Base-by-base conservation (phyloP, 2,329 filamentous ascomycete genomes). In the Cladophialophora psammophila region DNA sequence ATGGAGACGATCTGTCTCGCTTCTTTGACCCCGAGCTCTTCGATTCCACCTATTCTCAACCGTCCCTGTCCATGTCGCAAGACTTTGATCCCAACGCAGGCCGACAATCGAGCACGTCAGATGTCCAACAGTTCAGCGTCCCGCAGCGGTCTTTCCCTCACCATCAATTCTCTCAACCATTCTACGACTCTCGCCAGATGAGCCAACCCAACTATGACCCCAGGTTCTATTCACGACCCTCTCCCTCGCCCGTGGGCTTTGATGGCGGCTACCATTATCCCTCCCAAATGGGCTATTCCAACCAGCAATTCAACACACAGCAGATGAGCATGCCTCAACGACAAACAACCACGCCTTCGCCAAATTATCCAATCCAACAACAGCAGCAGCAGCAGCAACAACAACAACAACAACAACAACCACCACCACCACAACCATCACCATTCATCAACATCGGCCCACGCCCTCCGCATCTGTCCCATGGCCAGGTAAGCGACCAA, bases 301-400 rank as follows among this genome's bases (percentile, higher is more conserved):
- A 35, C 38, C 69, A 72, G 45, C 50, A 56, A 52, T 72, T 69
- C 53, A 60, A 65, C 15, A 15, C 60, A 7, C 70, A 71, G 48
- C 67, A 68, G 18, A 35, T 69, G 38, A 63, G 65, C 52, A 63
- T 70, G 13, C 66, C 65, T 2, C 68, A 54, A 48, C 52, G 68
- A 20, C 72, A 70, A 42, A 64, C 61, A 18, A 61, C 67, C 1
- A 66, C 66, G 12, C 67, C 69, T 20, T 59, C 66, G 6, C 60
- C 64, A 76, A 68, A 76, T 74, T n/a, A 74, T 78, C 12, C 78
- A 3, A 26, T 78, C 60, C 76, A 73, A 63, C 59, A 69, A 55
- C 72, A 74, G 18, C 75, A 74, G 53, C 68, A 72, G 18, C 26
- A 18, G 8, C 60, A 40, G 7, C 55, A 20, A 42, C 55, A 69